Evolutionary conservation across 305 asterid species (phyloP), one percentile per base, ranked within the genome.

Genomic region (Solanum hybrid): DNA sequence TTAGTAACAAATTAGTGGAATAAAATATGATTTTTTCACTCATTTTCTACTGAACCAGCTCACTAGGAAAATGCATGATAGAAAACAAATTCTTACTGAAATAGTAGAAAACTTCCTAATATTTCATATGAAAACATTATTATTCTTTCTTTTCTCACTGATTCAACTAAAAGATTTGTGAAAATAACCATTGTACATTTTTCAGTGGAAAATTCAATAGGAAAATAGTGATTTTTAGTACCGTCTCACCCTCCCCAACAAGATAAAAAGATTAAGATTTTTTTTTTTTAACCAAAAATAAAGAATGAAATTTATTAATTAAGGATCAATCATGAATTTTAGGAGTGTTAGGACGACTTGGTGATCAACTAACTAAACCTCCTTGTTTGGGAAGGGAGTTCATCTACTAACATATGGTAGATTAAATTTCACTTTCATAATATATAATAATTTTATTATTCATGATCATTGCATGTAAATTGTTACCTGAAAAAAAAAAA

Each of bases 291-390:
- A 26, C 80, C 81, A 76, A 76, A 76, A 76, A 31, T 75, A 51
- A 84, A 51, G 29, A 51, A 45, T 27, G 27, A 84, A 45, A 31
- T 29, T 51, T 51, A 15, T 29, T 45, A 29, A 69, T 56, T 19
- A 84, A 45, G 42, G 11, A 34, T 34, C 34, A 84, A 84, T 85
- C 87, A 85, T 85, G n/a, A 31, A 10, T 56, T 56, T 85, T 32
- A 85, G 13, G 76, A 85, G 38, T 19, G 88, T 85, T 85, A 85
- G 76, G 76, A 56, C 45, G 32, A 85, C 76, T 85, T 19, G 87
- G 87, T 85, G 87, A 85, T 85, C 87, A 85, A 85, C 87, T 51
- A 85, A 31, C 45, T 85, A 37, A 51, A 56, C 76, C 87, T 31
- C 87, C 66, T 85, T 32, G 32, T 85, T 32, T 56, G 76, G 87